Conservation (phyloP, 345 rosid species). For the Camelina hispida region DNA sequence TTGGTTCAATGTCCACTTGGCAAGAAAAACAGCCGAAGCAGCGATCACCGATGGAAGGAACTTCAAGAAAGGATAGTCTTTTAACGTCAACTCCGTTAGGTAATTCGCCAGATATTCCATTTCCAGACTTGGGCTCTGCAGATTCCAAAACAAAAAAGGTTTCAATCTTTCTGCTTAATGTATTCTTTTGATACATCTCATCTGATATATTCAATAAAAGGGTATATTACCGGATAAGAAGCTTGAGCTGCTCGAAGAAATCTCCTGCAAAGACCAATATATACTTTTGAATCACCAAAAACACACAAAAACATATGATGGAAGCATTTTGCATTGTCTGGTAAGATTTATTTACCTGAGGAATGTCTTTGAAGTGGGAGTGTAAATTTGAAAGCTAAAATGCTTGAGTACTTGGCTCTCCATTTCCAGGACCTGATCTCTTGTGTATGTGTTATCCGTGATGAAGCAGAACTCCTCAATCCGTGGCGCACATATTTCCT, state of each 20-base stretch:
- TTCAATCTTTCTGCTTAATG: slow-evolving; percentile 33
- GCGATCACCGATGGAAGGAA: slow-evolving; percentile 82
- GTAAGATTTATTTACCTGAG: slow-evolving; percentile 61
- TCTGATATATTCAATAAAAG: not conserved
- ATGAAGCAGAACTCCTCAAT: slow-evolving; percentile 93
- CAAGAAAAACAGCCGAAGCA: slow-evolving; percentile 92
- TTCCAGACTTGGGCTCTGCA: slow-evolving; percentile 75
- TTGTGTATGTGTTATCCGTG: slow-evolving; percentile 83
- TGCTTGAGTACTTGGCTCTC: slow-evolving; percentile 69
- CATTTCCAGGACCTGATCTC: slow-evolving; percentile 75
- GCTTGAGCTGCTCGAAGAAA: slow-evolving; percentile 89
- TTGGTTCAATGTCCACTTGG: slow-evolving; percentile 88
- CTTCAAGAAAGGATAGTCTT: slow-evolving; percentile 64
- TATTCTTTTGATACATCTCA: not conserved
- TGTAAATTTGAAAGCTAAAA: slow-evolving; percentile 70
- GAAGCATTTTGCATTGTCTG: slow-evolving; percentile 1
- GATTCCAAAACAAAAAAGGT: not conserved
- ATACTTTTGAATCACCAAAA: slow-evolving; percentile 19
- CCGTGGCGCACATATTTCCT: slow-evolving; percentile 84
- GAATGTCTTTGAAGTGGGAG: slow-evolving; percentile 83
- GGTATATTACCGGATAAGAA: slow-evolving; percentile 58
- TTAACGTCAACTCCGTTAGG: slow-evolving; percentile 77
- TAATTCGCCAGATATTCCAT: slow-evolving; percentile 79
- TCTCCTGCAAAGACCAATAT: slow-evolving; percentile 65
- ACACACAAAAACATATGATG: not conserved